A percentile compares a stretch with the other conserved stretches of the same genome.
Conservation (phyloP, 129 eudicot species). For the Chrysanthemum makinoi region DNA sequence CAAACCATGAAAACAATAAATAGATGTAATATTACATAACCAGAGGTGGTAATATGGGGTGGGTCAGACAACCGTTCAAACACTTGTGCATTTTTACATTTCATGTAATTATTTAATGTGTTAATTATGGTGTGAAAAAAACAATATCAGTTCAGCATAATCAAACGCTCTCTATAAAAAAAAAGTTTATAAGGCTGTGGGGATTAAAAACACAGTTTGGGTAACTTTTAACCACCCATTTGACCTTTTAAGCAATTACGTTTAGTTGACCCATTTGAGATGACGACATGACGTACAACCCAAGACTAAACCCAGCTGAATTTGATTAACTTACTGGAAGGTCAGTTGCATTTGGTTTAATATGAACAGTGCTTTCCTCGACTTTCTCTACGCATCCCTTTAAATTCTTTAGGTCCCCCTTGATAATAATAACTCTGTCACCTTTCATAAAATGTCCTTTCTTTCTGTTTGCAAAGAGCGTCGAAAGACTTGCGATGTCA, state of each 20-base stretch:
- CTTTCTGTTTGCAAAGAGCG: conserved; percentile 81
- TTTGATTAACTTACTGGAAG: conserved; percentile 54
- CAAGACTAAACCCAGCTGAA: background rate
- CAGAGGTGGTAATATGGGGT: background rate
- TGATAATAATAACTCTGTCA: conserved; percentile 74
- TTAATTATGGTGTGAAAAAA: no score
- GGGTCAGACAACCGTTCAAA: no score
- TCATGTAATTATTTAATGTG: no score
- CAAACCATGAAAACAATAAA: conserved; percentile 8
- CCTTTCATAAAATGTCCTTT: conserved; percentile 98
- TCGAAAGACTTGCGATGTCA: conserved; percentile 68
- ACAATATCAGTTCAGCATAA: no score
- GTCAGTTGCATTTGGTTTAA: conserved; percentile 68
- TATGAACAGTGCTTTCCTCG: conserved; percentile 93
- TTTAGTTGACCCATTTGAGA: no score
- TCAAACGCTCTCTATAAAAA: no score
- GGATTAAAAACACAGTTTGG: no score
- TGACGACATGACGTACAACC: no score
- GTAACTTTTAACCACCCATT: no score
- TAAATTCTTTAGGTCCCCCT: conserved; percentile 86
- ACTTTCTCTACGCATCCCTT: conserved; percentile 91
- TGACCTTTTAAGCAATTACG: no score
- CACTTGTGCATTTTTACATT: no score
- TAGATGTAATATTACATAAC: background rate
- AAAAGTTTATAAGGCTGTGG: no score